A percentile compares a stretch with the other conserved stretches of the same genome.
Conservation (phyloP, 2,329 filamentous ascomycete genomes). For the Aspergillus cejpii region DNA sequence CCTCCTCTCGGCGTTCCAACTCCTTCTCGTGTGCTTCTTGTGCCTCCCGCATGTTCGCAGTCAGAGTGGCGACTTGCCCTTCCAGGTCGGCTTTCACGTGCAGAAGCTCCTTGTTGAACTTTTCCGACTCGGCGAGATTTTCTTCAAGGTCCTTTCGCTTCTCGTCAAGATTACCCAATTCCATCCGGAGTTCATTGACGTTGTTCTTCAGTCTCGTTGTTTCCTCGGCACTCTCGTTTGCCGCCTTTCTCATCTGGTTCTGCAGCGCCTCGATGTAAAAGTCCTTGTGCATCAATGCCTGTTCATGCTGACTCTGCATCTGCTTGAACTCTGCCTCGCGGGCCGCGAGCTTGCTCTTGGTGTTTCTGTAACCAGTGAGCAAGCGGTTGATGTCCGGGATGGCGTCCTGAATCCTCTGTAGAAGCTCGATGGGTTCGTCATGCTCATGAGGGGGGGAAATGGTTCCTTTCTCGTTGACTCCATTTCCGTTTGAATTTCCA, state of each 20-base stretch:
- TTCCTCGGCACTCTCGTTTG: constrained; percentile 47
- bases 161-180: constrained; percentile 47
- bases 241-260: constrained; percentile 45
- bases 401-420: constrained; percentile 42
- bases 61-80: constrained; percentile 33
- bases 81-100: constrained; percentile 42
- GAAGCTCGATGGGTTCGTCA: constrained; percentile 35
- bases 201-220: constrained; percentile 38
- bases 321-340: constrained; percentile 47
- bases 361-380: constrained; percentile 45
- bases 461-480: constrained; percentile 26
- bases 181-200: constrained; percentile 45
- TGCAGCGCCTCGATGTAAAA: constrained; percentile 49
- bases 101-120: constrained; percentile 42
- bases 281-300: constrained; percentile 48
- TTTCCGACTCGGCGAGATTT: constrained; percentile 40
- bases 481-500: constrained; percentile 15
- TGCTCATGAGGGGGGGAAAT: constrained; percentile 28
- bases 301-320: constrained; percentile 45
- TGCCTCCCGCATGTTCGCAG: constrained; percentile 35
- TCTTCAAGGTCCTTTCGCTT: constrained; percentile 48
- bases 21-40: constrained; percentile 43
- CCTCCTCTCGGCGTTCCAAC: constrained; percentile 27
- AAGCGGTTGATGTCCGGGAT: constrained; percentile 44
- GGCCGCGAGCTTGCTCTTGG: constrained; percentile 45